phyloP scores from a whole-genome alignment of 257 asterid genomes.

The Hygrophila difformis region DNA sequence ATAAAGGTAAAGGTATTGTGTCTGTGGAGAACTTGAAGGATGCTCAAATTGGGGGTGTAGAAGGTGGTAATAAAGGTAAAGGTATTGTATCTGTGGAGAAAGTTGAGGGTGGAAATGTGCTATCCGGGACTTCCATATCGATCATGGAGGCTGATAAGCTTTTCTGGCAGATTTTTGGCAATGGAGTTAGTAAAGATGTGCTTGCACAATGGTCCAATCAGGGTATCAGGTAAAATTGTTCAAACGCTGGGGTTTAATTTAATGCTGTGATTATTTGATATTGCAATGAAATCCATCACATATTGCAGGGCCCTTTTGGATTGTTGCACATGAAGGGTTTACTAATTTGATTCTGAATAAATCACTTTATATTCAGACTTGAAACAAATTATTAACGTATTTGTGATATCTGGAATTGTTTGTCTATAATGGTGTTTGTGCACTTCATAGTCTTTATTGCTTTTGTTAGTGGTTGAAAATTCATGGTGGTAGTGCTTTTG shows the following conservation, averaged over 20 bases:
- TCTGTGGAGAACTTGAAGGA: constrained; percentile 32
- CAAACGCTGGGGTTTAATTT: background rate
- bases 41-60: constrained; percentile 22
- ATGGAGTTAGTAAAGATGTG: constrained; percentile 49
- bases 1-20: too few relatives aligned
- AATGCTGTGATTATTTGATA: constrained; percentile 2
- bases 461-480: too few relatives aligned
- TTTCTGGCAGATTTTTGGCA: constrained; percentile 70
- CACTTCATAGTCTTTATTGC: too few relatives aligned
- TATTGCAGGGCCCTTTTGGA: too few relatives aligned
- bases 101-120: constrained; percentile 19
- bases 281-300: too few relatives aligned
- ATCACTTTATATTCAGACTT: too few relatives aligned
- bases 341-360: too few relatives aligned
- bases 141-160: constrained; percentile 55
- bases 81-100: constrained; percentile 24
- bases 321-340: too few relatives aligned
- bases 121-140: constrained; percentile 34
- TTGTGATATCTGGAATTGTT: too few relatives aligned
- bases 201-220: constrained; percentile 98
- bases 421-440: too few relatives aligned
- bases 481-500: too few relatives aligned
- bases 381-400: too few relatives aligned
- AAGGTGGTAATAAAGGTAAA: constrained; percentile 25
- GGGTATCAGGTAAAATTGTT: constrained; percentile 67